Base-by-base conservation (phyloP, 169 alveolate species). In the Cryptosporidium ubiquitum region DNA sequence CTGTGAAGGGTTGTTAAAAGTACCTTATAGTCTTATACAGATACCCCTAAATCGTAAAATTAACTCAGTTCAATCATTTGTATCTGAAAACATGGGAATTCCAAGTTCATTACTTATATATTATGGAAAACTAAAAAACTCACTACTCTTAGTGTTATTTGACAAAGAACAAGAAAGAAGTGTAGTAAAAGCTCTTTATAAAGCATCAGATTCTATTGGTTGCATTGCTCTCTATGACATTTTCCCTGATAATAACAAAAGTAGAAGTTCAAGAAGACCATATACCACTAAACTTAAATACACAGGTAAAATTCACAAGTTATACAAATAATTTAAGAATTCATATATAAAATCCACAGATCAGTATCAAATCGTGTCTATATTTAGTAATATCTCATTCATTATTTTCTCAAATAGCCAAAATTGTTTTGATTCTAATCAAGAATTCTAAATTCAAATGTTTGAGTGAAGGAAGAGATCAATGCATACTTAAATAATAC, bases 1-100 rank as follows among this genome's bases (percentile, higher is more conserved):
- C 7, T 91, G 94, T 73, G 60, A 55, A 49, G 94, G 94, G 20
- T 58, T 91, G 5, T 35, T 66, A 35, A 60, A 68, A 31, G 57
- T 91, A 16, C 94, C 94, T 23, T 89, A 68, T 64, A 75, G 92
- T 29, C 52, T 91, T 26, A 89, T 91, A 29, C 93, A 91, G 26
- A 91, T 91, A 26, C 79, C 93, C 3, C 70, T 91, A 33, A 66
- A 60, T 20, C 92, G 92, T 23, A 84, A 52, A 23, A n/a, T 68
- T 31, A 91, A 85, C 44, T 69, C 86, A 29, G 57, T 91, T 7
- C 52, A 75, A 31, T 20, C 86, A 14, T 70, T 91, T 44, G 85
- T 79, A 0, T 42, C 64, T 60, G 68, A 58, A 26, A 66, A 60
- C 33, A 79, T 31, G 66, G 61, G 79, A 20, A 39, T 79, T 16